Percentiles rank a stretch among this genome's conserved stretches.
Evolutionary conservation across 495 filamentous ascomycete species (phyloP).

Genomic region (Aspergillus taichungensis): DNA sequence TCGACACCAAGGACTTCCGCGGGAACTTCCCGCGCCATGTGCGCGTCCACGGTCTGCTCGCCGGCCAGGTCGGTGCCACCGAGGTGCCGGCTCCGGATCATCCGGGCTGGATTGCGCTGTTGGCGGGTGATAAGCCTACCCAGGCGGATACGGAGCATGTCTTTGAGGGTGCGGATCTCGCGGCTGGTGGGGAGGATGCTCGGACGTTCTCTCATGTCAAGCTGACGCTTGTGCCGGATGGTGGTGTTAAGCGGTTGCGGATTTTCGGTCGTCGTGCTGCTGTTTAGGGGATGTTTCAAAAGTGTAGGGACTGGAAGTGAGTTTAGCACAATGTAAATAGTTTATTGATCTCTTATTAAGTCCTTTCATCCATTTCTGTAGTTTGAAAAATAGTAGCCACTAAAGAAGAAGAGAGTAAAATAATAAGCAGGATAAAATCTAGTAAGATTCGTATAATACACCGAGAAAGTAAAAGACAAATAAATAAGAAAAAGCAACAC

Average conservation of each 20-base stretch:
- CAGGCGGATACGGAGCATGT: constrained; percentile 75
- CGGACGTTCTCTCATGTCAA: constrained; percentile 70
- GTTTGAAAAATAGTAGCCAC: too few species aligned
- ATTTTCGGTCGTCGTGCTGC: constrained; percentile 60
- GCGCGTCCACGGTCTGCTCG: constrained; percentile 45
- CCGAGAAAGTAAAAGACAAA: background rate
- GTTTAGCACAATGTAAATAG: constrained; percentile 5
- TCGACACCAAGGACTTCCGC: constrained; percentile 85
- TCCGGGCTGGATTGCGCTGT: constrained; percentile 59
- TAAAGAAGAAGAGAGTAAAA: background rate
- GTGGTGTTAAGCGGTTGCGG: constrained; percentile 80
- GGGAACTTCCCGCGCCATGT: constrained; percentile 83
- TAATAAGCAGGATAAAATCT: background rate
- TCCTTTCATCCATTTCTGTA: background rate
- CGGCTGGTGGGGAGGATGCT: constrained; percentile 31
- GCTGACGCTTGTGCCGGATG: constrained; percentile 85
- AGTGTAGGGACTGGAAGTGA: background rate
- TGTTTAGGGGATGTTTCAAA: background rate
- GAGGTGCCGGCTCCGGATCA: constrained; percentile 50
- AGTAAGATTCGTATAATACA: background rate
- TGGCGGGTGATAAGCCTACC: constrained; percentile 57
- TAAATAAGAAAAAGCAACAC: background rate
- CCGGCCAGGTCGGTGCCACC: constrained; percentile 49
- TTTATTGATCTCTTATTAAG: background rate
- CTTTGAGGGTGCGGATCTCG: constrained; percentile 41